Conservation (phyloP, 805 yeast genomes). For the Ogataea dorogensis region DNA sequence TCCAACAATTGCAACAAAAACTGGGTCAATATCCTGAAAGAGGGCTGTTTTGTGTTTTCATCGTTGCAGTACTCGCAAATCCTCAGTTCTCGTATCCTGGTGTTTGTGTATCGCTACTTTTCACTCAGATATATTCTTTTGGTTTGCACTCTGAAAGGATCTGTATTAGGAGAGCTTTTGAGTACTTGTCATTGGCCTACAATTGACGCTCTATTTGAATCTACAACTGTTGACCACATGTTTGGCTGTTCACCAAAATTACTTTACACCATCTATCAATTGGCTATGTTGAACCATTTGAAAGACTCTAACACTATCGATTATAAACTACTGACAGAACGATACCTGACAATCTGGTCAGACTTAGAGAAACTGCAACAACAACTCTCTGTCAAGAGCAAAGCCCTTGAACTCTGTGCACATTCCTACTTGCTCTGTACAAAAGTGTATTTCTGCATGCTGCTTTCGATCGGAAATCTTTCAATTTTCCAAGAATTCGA, state of each 20-base stretch:
- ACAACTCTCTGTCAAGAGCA: conserved; percentile 1
- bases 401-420: conserved; percentile 21
- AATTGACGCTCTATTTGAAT: conserved; percentile 26
- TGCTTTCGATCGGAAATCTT: conserved; percentile 14
- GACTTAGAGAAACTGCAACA: conserved; percentile 14
- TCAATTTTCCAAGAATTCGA: conserved; percentile 12
- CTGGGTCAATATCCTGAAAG: conserved; percentile 34
- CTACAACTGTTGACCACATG: conserved; percentile 31
- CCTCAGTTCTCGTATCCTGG: conserved; percentile 23
- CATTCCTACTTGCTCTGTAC: conserved; percentile 22
- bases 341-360: conserved; percentile 15
- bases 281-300: conserved; percentile 21
- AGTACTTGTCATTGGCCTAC: conserved; percentile 27
- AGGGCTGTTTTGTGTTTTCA: conserved; percentile 31
- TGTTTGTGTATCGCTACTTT: conserved; percentile 34
- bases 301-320: conserved; percentile 10
- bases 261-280: conserved; percentile 24
- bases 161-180: conserved; percentile 17
- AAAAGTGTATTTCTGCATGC: conserved; percentile 20
- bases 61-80: conserved; percentile 23
- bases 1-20: conserved; percentile 28
- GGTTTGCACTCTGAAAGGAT: conserved; percentile 25
- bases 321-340: conserved; percentile 1
- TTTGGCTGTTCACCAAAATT: conserved; percentile 36
- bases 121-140: conserved; percentile 31